A percentile compares a stretch with the other conserved stretches of the same genome.
phyloP scores from a whole-genome alignment of 2,329 filamentous ascomycete species.

The Alternaria metachromatica region DNA sequence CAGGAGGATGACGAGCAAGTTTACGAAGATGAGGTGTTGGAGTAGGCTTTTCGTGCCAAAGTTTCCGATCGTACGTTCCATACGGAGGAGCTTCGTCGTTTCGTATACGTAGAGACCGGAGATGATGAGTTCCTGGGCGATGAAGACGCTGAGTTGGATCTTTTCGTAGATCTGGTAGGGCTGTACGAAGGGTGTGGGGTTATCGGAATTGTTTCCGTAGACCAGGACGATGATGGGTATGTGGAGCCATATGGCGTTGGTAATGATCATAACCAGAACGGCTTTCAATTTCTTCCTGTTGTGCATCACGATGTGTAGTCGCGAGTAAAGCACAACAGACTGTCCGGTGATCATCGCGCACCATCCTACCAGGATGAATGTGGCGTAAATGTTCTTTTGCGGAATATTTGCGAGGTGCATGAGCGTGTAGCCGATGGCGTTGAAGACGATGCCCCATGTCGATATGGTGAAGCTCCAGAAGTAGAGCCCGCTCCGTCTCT shows the following conservation, averaged over 20 bases:
- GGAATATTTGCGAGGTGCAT: constrained; percentile 48
- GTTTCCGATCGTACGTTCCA: constrained; percentile 23
- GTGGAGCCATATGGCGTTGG: constrained; percentile 60
- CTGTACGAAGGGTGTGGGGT: constrained; percentile 32
- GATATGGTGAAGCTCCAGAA: constrained; percentile 57
- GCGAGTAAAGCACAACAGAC: constrained; percentile 65
- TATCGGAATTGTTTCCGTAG: constrained; percentile 55
- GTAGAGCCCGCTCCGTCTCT: constrained; percentile 53
- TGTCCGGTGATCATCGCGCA: constrained; percentile 67
- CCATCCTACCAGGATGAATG: constrained; percentile 62
- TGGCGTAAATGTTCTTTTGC: constrained; percentile 34
- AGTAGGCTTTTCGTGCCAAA: constrained; percentile 18
- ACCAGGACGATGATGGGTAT: constrained; percentile 61
- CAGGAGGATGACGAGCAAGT: constrained; percentile 29
- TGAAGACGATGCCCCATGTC: constrained; percentile 52
- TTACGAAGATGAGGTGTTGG: constrained; percentile 28
- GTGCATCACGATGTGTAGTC: constrained; percentile 64
- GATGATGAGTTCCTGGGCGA: constrained; percentile 46
- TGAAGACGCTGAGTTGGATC: constrained; percentile 51
- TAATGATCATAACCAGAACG: constrained; percentile 63
- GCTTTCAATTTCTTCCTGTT: constrained; percentile 55
- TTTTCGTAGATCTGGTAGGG: constrained; percentile 50
- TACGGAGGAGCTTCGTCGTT: constrained; percentile 34
- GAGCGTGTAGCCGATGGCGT: constrained; percentile 53
- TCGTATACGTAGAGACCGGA: constrained; percentile 60